A percentile compares a stretch with the other conserved stretches of the same genome.
Evolutionary conservation across 768 basidiomycete species (phyloP).

Genomic region (Serendipita indica): DNA sequence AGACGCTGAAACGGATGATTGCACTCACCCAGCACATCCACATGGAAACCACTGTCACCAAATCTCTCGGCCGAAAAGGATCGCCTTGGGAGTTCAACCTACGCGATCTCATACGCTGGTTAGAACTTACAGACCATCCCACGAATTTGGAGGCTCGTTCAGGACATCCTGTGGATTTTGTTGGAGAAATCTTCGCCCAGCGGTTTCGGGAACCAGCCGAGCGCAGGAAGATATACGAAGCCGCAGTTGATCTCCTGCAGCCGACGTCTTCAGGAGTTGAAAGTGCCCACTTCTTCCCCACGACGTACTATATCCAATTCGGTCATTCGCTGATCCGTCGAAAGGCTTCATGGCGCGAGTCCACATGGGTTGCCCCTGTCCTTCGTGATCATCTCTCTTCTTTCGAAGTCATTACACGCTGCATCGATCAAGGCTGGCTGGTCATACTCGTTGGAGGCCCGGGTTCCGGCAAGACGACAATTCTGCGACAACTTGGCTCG

Average conservation of each 20-base stretch:
- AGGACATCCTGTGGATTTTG: slow-evolving; percentile 41
- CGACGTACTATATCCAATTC: slow-evolving; percentile 34
- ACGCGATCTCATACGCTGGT: slow-evolving; percentile 87
- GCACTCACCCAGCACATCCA: slow-evolving; percentile 60
- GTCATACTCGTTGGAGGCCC: slow-evolving; percentile 71
- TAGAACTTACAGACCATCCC: slow-evolving; percentile 27
- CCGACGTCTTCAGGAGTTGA: slow-evolving; percentile 22
- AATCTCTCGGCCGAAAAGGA: slow-evolving; percentile 61
- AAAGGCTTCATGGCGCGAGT: slow-evolving; percentile 24
- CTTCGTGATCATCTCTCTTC: slow-evolving; percentile 48
- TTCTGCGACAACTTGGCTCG: slow-evolving; percentile 55
- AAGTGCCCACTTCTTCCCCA: slow-evolving; percentile 15
- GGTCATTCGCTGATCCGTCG: slow-evolving; percentile 39
- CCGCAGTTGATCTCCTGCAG: not conserved
- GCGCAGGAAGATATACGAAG: slow-evolving; percentile 27
- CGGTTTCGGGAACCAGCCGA: slow-evolving; percentile 72
- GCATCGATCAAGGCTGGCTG: slow-evolving; percentile 66
- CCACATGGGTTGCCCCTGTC: slow-evolving; percentile 33
- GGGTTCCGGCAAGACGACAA: slow-evolving; percentile 62
- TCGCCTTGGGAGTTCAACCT: slow-evolving; percentile 98
- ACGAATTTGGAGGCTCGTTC: slow-evolving; percentile 24
- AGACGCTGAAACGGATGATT: slow-evolving; percentile 59
- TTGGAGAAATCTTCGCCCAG: slow-evolving; percentile 64
- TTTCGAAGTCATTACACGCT: slow-evolving; percentile 61
- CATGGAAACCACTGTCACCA: slow-evolving; percentile 45